Base-by-base conservation (phyloP, 192 early-diverging fungal species). In the Coemansia sp. region DNA sequence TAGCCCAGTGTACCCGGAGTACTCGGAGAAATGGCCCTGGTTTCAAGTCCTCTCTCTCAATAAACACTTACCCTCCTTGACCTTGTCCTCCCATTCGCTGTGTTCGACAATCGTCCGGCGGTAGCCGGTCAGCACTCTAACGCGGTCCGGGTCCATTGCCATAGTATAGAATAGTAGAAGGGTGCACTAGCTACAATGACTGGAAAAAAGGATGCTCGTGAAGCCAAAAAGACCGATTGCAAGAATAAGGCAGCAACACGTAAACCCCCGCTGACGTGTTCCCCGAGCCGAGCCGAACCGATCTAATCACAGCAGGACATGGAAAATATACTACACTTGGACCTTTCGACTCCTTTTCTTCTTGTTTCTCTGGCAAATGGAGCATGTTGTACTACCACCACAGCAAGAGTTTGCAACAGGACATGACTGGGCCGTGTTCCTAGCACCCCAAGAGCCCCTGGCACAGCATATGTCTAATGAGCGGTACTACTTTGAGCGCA, bases 51-150 rank as follows among this genome's bases (percentile, higher is more conserved):
- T 32, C 13, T 32, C 13, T 9, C 7, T 7, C 30, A 32, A 32
- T 32, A 32, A 32, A 32, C 7, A 32, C 36, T 18, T 62, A 75
- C 71, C 71, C 60, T 94, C 91, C 83, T 96, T 96, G 29, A 97
- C 80, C 61, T 91, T 96, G 46, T 91, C 87, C 46, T 97, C 94
- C 64, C 92, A 77, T 64, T 97, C 92, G 45, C 93, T 80, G 73
- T 96, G 94, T 58, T 95, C 92, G 50, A 95, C 67, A 28, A 99
- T 75, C 58, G 84, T 83, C 53, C 82, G 89, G 46, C 88, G 81
- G 75, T 99, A 99, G 62, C 77, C 82, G 52, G 68, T 69, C 35
- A 97, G 79, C 13, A 86, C 92, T 59, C 85, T 88, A 34, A 80
- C 63, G 48, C 93, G 80, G 32, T 75, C 71, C 21, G 64, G 60